These are phyloP conservation scores for Hymenoscyphus fructigenus DNA, from an alignment of 2,329 filamentous ascomycete species.

Conservation along the genomic window DNA sequence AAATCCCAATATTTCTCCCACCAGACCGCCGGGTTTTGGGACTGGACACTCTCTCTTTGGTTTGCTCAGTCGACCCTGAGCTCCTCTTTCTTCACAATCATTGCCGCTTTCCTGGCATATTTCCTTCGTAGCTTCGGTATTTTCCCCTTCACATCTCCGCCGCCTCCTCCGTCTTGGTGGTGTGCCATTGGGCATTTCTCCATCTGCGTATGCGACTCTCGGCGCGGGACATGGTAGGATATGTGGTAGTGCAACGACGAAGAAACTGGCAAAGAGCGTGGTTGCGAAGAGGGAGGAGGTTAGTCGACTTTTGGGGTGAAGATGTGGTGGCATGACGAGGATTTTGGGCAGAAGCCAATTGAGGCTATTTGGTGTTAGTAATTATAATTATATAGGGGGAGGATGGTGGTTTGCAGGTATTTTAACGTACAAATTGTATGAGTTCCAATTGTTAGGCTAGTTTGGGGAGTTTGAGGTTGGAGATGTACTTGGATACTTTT, in stretches of 20 bases:
- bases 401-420: neutral
- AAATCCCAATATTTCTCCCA: constrained; percentile 65
- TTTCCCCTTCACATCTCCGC: constrained; percentile 42
- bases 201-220: constrained; percentile 70
- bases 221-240: constrained; percentile 88
- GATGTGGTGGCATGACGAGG: constrained; percentile 68
- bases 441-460: neutral
- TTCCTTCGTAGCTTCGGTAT: constrained; percentile 26
- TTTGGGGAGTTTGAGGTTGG: neutral
- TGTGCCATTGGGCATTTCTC: constrained; percentile 36
- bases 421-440: neutral
- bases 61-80: constrained; percentile 44
- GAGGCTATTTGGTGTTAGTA: constrained; percentile 15
- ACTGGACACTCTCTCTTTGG: constrained; percentile 79
- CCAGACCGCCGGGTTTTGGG: constrained; percentile 79
- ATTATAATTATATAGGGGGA: neutral
- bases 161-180: constrained; percentile 44
- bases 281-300: constrained; percentile 93
- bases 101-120: constrained; percentile 17
- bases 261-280: constrained; percentile 85
- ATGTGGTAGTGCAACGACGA: constrained; percentile 89
- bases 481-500: too few relatives aligned
- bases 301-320: constrained; percentile 90
- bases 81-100: constrained; percentile 41
- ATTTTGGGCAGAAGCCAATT: constrained; percentile 13